Percentiles rank a stretch among this genome's conserved stretches.
Evolutionary conservation across 352 stramenopile genomes (phyloP).

Genomic region (Globisporangium middletonii): DNA sequence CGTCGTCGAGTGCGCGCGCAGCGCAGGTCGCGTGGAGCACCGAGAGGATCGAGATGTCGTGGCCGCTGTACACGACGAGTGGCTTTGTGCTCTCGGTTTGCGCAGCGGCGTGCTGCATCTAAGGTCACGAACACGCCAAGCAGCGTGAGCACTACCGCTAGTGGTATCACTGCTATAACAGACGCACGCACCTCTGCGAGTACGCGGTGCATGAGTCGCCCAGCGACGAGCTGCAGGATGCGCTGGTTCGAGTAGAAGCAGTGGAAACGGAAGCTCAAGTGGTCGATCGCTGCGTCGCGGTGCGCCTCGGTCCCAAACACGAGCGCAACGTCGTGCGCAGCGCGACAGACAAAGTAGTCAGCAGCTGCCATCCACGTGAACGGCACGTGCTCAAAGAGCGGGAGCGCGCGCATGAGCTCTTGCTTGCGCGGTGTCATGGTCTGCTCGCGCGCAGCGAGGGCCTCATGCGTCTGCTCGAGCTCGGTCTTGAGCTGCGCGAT

Average conservation of each 20-base stretch:
- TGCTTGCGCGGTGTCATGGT: slow-evolving; percentile 45
- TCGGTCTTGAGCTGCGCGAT: slow-evolving; percentile 46
- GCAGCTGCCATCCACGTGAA: slow-evolving; percentile 68
- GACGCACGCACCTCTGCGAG: slow-evolving; percentile 30
- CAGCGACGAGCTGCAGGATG: slow-evolving; percentile 63
- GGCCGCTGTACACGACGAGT: slow-evolving; percentile 74
- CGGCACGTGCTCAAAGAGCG: slow-evolving; percentile 28
- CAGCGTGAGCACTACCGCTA: background rate
- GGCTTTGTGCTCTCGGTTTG: slow-evolving; percentile 35
- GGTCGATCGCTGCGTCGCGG: slow-evolving; percentile 25
- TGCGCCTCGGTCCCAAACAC: slow-evolving; percentile 49
- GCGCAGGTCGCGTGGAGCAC: slow-evolving; percentile 62
- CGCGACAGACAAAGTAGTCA: slow-evolving; percentile 77
- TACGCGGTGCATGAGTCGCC: slow-evolving; percentile 53
- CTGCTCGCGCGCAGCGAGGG: slow-evolving; percentile 40
- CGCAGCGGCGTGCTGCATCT: slow-evolving; percentile 39
- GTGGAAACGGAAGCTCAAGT: slow-evolving; percentile 73
- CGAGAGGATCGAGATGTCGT: slow-evolving; percentile 75
- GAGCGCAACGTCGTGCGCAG: slow-evolving; percentile 38
- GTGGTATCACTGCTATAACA: background rate
- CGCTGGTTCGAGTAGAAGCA: slow-evolving; percentile 71
- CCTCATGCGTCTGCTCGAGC: slow-evolving; percentile 44
- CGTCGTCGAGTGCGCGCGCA: slow-evolving; percentile 28
- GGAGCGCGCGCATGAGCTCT: slow-evolving; percentile 48
- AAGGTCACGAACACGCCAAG: background rate